Evolutionary conservation across 2,329 filamentous ascomycete genomes (phyloP), one percentile per base, ranked within the genome.

Genomic region (Talaromyces sp.): DNA sequence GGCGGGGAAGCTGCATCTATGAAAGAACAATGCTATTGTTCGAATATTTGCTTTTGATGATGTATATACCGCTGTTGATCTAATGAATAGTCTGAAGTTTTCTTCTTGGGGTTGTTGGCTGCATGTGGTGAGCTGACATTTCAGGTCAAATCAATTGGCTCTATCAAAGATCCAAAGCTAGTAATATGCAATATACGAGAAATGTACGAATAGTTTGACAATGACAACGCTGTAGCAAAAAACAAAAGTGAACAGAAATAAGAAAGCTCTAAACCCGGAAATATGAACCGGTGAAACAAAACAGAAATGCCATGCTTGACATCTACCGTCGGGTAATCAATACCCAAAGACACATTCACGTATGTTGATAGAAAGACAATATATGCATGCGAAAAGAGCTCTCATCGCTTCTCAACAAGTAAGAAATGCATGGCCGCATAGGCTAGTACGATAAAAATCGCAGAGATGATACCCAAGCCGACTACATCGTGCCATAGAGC

Each of bases 341-440:
- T 53, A 36, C 31, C 53, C n/a, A 25, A 25, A 54, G 38, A 36
- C 53, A 56, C 17, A 38, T 54, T 13, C n/a, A 54, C 8, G 10
- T n/a, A 19, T 27, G 31, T 40, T 13, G 11, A 58, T 13, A 61
- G 13, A 22, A 68, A 13, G 68, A 66, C 7, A 49, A 72, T 69
- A 36, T 77, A 74, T 69, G 66, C 61, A 62, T 22, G 58, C n/a
- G 22, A 62, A 65, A 45, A 29, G 45, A 47, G 64, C 5, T 25
- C 66, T 76, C 84, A 94, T 74, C 91, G 85, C 84, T 88, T 94
- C 85, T 99, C 95, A 25, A 99, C 88, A 58, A 99, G 86, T 72
- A 99, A 79, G 67, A 98, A 80, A 81, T 99, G 95, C 92, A 99
- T 96, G 17, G 94, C 93, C 34, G 81, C 82, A 76, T 98, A 99